Conservation (phyloP, 352 stramenopile species). For the Globisporangium alternatum region DNA sequence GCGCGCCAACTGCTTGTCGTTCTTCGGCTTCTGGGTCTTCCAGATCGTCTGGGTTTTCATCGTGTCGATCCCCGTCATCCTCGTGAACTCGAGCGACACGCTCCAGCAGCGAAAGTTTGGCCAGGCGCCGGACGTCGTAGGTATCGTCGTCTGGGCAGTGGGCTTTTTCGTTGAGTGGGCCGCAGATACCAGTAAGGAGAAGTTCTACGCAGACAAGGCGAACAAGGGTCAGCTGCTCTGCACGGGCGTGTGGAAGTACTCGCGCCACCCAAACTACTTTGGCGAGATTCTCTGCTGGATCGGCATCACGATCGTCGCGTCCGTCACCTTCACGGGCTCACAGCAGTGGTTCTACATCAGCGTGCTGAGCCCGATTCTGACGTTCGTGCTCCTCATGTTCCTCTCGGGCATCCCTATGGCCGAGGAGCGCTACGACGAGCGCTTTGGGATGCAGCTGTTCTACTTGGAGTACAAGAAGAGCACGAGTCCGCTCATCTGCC, state of each 20-base stretch:
- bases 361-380: constrained; percentile 46
- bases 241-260: constrained; percentile 82
- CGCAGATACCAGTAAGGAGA: constrained; percentile 59
- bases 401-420: constrained; percentile 64
- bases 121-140: constrained; percentile 32
- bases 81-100: constrained; percentile 48
- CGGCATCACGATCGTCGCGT: constrained; percentile 44
- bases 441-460: constrained; percentile 45
- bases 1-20: constrained; percentile 49
- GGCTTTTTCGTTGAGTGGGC: constrained; percentile 56
- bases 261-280: constrained; percentile 92
- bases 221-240: constrained; percentile 58
- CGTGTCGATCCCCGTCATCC: constrained; percentile 64
- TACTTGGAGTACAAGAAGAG: constrained; percentile 69
- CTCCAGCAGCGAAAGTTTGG: constrained; percentile 29
- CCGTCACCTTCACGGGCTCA: constrained; percentile 33
- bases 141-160: constrained; percentile 47
- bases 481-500: constrained; percentile 55
- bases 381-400: constrained; percentile 66
- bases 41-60: constrained; percentile 83
- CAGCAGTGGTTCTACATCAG: constrained; percentile 49
- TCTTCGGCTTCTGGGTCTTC: constrained; percentile 80
- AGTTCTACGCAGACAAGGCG: constrained; percentile 43
- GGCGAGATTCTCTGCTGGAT: constrained; percentile 92
- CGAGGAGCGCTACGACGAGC: constrained; percentile 60